Evolutionary conservation across 129 eudicot genomes (phyloP).

Genomic region (Chrysanthemum seticuspe): DNA sequence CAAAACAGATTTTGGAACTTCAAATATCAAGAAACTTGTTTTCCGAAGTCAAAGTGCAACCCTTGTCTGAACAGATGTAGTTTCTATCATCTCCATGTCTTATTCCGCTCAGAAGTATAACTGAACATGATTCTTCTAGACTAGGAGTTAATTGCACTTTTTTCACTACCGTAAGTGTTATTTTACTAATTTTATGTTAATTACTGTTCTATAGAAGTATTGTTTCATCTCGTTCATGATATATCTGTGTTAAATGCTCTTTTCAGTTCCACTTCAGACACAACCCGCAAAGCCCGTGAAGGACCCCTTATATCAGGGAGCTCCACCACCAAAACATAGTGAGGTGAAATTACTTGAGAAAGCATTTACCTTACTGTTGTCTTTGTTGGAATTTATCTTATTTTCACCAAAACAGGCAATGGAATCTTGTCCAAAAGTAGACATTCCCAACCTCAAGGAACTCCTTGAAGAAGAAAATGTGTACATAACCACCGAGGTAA

Average conservation of each 20-base stretch:
- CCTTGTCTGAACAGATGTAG: too few relatives aligned
- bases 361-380: neutral
- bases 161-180: neutral
- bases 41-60: too few relatives aligned
- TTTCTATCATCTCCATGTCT: too few relatives aligned
- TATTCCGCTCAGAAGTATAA: too few relatives aligned
- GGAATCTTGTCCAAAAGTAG: constrained; percentile 83
- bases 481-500: constrained; percentile 86
- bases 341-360: constrained; percentile 42
- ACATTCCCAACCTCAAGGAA: constrained; percentile 63
- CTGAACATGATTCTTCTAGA: neutral
- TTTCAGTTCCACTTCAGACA: constrained; percentile 65
- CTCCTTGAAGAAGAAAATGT: constrained; percentile 79
- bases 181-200: neutral
- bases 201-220: neutral
- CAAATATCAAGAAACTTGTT: too few relatives aligned
- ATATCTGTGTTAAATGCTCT: neutral
- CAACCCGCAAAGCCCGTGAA: constrained; percentile 60
- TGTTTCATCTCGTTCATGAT: neutral
- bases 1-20: too few relatives aligned
- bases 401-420: constrained; percentile 51
- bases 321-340: constrained; percentile 56
- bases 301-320: constrained; percentile 76
- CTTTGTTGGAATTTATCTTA: constrained; percentile 5
- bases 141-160: neutral